Evolutionary conservation across 2,329 filamentous ascomycete species (phyloP), one percentile per base, ranked within the genome.

Genomic region (Aureobasidium pullulans): DNA sequence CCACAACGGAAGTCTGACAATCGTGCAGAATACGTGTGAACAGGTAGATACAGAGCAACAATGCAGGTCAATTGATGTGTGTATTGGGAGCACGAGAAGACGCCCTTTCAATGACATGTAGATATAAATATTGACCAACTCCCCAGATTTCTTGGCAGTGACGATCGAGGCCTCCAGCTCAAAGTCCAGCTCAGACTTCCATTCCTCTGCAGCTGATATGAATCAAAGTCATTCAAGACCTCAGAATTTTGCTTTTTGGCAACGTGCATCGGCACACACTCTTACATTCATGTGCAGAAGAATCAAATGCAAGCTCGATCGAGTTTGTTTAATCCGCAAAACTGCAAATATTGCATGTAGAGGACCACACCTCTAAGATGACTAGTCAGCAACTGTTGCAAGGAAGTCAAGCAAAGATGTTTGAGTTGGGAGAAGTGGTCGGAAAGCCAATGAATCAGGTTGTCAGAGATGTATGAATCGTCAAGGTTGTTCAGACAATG

Each of bases 401-500:
- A 3, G 2, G n/a, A 34, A 23, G 23, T 23, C 31, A 48, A 19
- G 19, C n/a, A 10, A 34, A 3, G 11, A 23, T 4, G 32, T 36
- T 6, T 49, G 47, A 6, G n/a, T 6, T 36, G 7, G 13, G 19
- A 39, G 61, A 50, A 36, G 36, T 54, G 63, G 44, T 56, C 54
- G 47, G 62, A 59, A 67, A 63, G 66, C 37, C 60, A 28, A 23
- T 10, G 58, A 71, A 84, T 95, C 90, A 96, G 90, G 78, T 86
- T 90, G 86, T 93, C 86, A 93, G 88, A 91, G 84, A 83, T 53
- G 49, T 40, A 8, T 82, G 79, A 28, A 46, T 73, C 80, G 82
- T 94, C 91, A 85, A 92, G 82, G 73, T 49, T 78, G 77, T 88
- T 96, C 93, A 92, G 93, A 89, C 90, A 97, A 97, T 96, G 93